Base-by-base conservation (phyloP, 2,329 filamentous ascomycete species). In the Fusarium tupiense region DNA sequence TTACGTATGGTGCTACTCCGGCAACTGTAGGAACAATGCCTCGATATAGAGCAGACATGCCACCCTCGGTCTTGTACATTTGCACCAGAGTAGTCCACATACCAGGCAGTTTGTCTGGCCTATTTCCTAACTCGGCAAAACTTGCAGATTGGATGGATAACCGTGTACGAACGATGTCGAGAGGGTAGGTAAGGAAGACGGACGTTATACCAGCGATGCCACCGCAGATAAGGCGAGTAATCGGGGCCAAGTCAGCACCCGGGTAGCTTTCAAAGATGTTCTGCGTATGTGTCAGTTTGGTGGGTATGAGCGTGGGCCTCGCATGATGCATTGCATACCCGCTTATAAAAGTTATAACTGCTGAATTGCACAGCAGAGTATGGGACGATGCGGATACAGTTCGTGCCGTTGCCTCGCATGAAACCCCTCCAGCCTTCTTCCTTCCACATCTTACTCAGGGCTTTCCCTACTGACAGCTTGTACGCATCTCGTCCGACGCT, bases 311-410 rank as follows among this genome's bases (percentile, higher is more conserved):
- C 19, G 35, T 17, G 26, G 35, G 29, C 22, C 24, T 37, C 16
- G 12, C 10, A 24, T 24, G 14, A 20, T 26, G 26, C 33, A 16
- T 29, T 43, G 63, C 91, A 82, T 85, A 97, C 95, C 85, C 91
- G 90, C 84, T 97, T 98, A 85, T 99, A 99, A 76, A 98, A 91
- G 82, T 97, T 98, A 86, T 98, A 99, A 81, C 95, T 97, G 77
- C 96, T 96, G 83, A 99, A 99, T 81, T 99, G 96, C 46, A 98
- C 96, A 17, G 96, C 96, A 57, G 96, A 98, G 83, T 99, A 99
- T 9, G 96, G 96, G 60, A 99, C 94, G 76, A 99, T 99, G 71
- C 96, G 94, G 79, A 99, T 94, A 87, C 96, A 99, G 83, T 99
- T 99, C 70, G 95, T 98, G 73, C 96, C 96, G 82, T 99, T 99